phyloP scores from a whole-genome alignment of 2,329 filamentous ascomycete genomes.

The Ilyonectria destructans region DNA sequence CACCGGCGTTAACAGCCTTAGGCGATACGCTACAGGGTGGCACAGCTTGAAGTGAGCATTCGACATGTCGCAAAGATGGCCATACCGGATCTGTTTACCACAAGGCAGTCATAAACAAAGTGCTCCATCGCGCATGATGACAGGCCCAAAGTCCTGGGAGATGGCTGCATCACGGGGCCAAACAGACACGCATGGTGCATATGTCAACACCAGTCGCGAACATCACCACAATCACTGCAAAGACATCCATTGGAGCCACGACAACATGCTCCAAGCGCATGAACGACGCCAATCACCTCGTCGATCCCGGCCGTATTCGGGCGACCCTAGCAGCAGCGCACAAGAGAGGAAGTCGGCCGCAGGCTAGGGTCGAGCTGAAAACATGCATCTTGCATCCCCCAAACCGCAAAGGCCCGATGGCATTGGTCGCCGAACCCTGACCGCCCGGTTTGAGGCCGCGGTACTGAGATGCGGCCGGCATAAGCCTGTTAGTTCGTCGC shows the following conservation, averaged over 20 bases:
- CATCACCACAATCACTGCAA: conserved; percentile 14
- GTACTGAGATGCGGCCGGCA: conserved; percentile 19
- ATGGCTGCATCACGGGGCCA: conserved; percentile 26
- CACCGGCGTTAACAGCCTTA: background rate
- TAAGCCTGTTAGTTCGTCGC: conserved; percentile 33
- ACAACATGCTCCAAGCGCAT: conserved; percentile 42
- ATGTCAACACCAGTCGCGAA: conserved; percentile 39
- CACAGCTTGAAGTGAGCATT: background rate
- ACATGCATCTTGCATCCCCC: conserved; percentile 21
- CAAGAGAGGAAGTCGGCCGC: conserved; percentile 30
- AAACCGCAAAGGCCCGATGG: conserved; percentile 32
- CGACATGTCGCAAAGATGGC: conserved; percentile 6
- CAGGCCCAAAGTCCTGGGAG: background rate
- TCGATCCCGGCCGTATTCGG: conserved; percentile 29
- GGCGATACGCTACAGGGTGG: background rate
- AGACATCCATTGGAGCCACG: conserved; percentile 46
- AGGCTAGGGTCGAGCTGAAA: conserved; percentile 31
- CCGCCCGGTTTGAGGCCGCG: conserved; percentile 21
- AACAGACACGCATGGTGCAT: conserved; percentile 30
- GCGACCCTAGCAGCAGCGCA: conserved; percentile 2
- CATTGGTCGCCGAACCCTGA: conserved; percentile 18
- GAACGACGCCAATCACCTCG: conserved; percentile 42
- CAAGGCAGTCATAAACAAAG: conserved; percentile 7
- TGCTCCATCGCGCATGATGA: conserved; percentile 5
- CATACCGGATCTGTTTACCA: conserved; percentile 13